Evolutionary conservation across 2,329 filamentous ascomycete genomes (phyloP).

Genomic region (Phoma herbarum): DNA sequence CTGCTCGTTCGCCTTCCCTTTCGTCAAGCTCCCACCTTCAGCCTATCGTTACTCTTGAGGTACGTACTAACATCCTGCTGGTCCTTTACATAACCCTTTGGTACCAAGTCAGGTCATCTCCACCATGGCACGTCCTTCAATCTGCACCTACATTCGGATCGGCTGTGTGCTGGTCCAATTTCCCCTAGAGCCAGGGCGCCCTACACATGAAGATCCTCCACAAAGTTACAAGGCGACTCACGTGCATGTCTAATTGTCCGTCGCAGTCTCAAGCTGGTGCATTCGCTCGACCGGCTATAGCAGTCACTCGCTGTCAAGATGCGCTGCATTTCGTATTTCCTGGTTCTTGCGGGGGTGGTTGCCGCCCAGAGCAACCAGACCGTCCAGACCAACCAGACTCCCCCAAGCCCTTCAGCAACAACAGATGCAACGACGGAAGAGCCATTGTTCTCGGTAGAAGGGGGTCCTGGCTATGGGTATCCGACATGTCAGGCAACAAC

Average conservation of each 20-base stretch:
- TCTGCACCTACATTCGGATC: conserved; percentile 1
- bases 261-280: conserved; percentile 16
- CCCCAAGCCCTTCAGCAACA: conserved; percentile 7
- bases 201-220: conserved; percentile 12
- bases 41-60: conserved; percentile 42
- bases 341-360: conserved; percentile 36
- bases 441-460: conserved; percentile 3
- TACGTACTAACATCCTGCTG: conserved; percentile 29
- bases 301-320: conserved; percentile 45
- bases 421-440: conserved; percentile 7
- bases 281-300: conserved; percentile 37
- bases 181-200: conserved; percentile 14
- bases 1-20: conserved; percentile 26
- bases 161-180: conserved; percentile 9
- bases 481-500: conserved; percentile 9
- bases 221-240: conserved; percentile 24
- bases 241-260: conserved; percentile 26
- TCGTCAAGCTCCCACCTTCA: conserved; percentile 33
- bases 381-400: conserved; percentile 7
- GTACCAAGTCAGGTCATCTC: conserved; percentile 1
- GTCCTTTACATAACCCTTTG: conserved; percentile 17
- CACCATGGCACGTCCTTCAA: conserved; percentile 1
- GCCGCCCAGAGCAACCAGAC: conserved; percentile 34
- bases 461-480: conserved; percentile 3
- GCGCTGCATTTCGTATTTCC: conserved; percentile 35